Conservation (phyloP, 352 stramenopile species). For the Globisporangium apiculatum region DNA sequence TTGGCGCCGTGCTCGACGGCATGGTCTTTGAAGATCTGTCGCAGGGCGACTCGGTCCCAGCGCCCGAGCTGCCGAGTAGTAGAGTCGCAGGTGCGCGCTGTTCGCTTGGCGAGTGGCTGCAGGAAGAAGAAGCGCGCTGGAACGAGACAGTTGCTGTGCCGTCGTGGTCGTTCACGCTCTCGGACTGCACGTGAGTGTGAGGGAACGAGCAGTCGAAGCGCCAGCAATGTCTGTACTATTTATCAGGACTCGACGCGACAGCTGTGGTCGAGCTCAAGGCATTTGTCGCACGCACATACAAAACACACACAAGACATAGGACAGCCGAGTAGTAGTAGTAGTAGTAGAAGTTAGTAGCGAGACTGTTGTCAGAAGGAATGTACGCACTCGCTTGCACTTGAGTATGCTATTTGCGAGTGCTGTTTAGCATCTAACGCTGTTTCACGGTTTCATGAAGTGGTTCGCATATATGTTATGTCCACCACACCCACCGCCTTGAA, state of each 20-base stretch:
- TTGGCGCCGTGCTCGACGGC: slow-evolving; percentile 37
- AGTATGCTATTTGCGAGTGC: too few relatives aligned
- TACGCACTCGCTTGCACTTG: too few relatives aligned
- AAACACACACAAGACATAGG: not conserved
- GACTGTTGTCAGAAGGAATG: too few relatives aligned
- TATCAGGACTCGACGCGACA: not conserved
- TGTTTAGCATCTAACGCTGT: too few relatives aligned
- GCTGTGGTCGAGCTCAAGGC: not conserved
- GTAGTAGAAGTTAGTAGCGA: not conserved
- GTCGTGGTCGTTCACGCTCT: slow-evolving; percentile 53
- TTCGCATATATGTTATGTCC: too few relatives aligned
- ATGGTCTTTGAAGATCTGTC: slow-evolving; percentile 39
- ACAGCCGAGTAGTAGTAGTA: too few relatives aligned
- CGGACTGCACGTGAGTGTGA: slow-evolving; percentile 28
- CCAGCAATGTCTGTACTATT: slow-evolving; percentile 9
- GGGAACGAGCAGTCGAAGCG: not conserved
- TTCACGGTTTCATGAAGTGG: too few relatives aligned
- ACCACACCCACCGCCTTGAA: too few relatives aligned
- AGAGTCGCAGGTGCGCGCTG: slow-evolving; percentile 11
- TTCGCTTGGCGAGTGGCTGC: slow-evolving; percentile 48
- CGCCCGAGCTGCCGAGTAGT: slow-evolving; percentile 3
- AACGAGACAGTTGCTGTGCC: slow-evolving; percentile 39
- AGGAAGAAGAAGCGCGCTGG: slow-evolving; percentile 52
- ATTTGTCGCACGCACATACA: not conserved
- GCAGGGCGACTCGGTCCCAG: slow-evolving; percentile 22